These are phyloP conservation scores for Trichocomaceae sp. DNA, from an alignment of 2,329 filamentous ascomycete species.

Conservation along the genomic window DNA sequence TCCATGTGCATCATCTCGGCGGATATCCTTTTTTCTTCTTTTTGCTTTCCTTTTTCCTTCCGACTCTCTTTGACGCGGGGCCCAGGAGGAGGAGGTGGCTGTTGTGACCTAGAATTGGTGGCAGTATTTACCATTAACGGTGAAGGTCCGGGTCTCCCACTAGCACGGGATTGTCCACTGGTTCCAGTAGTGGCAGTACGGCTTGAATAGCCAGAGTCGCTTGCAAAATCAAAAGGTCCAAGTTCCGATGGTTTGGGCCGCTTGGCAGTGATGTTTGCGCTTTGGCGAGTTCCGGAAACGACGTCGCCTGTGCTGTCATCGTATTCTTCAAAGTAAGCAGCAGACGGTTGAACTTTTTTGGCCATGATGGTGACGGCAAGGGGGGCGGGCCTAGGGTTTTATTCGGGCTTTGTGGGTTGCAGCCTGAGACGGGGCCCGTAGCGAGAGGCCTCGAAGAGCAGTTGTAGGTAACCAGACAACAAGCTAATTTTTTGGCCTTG, in stretches of 20 bases:
- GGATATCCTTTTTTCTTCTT: constrained; percentile 21
- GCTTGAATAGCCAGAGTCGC: constrained; percentile 59
- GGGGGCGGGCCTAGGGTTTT: constrained; percentile 9
- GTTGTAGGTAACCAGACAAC: constrained; percentile 1
- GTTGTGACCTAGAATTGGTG: constrained; percentile 1
- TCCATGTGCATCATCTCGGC: constrained; percentile 33
- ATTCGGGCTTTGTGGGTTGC: constrained; percentile 6
- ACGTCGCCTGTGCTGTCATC: constrained; percentile 40
- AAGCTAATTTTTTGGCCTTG: constrained; percentile 7
- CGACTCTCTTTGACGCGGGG: constrained; percentile 24
- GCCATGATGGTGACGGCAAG: constrained; percentile 27
- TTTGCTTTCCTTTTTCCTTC: constrained; percentile 29
- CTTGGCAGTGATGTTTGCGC: constrained; percentile 47
- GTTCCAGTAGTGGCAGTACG: constrained; percentile 49
- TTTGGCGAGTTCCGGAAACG: constrained; percentile 42
- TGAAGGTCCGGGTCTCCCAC: constrained; percentile 33
- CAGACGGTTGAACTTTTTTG: constrained; percentile 28
- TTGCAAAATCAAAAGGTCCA: constrained; percentile 43
- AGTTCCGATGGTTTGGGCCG: constrained; percentile 36
- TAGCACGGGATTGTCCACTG: constrained; percentile 44
- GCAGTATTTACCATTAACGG: constrained; percentile 33
- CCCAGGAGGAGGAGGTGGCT: constrained; percentile 21
- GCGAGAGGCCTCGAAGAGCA: constrained; percentile 1
- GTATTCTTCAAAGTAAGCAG: constrained; percentile 44
- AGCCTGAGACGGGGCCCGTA: constrained; percentile 2